These are phyloP conservation scores for Blastosporella zonata DNA, from an alignment of 1,284 basidiomycete species.

Conservation along the genomic window DNA sequence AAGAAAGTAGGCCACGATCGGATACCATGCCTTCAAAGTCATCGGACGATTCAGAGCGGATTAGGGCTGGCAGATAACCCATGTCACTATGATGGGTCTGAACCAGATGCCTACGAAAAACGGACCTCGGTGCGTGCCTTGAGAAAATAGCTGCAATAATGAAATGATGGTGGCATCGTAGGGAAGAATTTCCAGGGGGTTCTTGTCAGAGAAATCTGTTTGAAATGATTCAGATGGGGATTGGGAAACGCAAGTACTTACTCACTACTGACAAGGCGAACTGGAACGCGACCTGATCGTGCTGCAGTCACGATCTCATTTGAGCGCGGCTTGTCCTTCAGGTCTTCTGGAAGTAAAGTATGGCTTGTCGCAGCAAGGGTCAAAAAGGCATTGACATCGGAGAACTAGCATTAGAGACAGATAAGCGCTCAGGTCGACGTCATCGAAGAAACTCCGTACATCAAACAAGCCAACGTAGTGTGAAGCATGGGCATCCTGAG, in stretches of 20 bases:
- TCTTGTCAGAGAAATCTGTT: constrained; percentile 77
- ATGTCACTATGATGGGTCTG: not conserved
- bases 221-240: not conserved
- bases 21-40: constrained; percentile 58
- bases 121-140: constrained; percentile 66
- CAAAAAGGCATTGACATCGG: constrained; percentile 79
- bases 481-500: constrained; percentile 22
- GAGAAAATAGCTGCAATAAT: constrained; percentile 61
- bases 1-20: constrained; percentile 58
- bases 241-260: constrained; percentile 16
- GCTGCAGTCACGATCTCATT: constrained; percentile 71
- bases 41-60: constrained; percentile 38
- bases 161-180: constrained; percentile 61
- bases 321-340: constrained; percentile 55
- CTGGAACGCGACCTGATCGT: constrained; percentile 65
- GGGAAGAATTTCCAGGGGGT: constrained; percentile 62
- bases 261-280: constrained; percentile 73
- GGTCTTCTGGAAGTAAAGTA: constrained; percentile 55
- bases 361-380: constrained; percentile 76
- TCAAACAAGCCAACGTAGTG: constrained; percentile 69
- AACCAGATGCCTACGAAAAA: not conserved
- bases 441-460: constrained; percentile 38
- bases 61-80: constrained; percentile 40
- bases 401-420: constrained; percentile 45
- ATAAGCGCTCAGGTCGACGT: constrained; percentile 3